These are phyloP conservation scores for Microcyclospora pomicola DNA, from an alignment of 2,329 filamentous ascomycete species.

Conservation along the genomic window DNA sequence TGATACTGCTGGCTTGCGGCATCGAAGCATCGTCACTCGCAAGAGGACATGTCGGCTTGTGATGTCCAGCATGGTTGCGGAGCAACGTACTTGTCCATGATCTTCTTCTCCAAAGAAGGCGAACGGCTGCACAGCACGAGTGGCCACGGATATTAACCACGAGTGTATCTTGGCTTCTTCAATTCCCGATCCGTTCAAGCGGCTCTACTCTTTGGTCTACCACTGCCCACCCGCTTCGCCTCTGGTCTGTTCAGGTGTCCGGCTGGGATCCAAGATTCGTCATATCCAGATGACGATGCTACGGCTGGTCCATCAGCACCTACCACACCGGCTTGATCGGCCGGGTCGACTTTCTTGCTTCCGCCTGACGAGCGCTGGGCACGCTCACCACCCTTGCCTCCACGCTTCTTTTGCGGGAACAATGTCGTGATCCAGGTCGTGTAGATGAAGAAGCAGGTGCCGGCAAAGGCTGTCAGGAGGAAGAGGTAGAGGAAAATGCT, in stretches of 20 bases:
- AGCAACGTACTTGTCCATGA: too few relatives aligned
- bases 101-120: too few relatives aligned
- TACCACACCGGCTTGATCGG: conserved; percentile 46
- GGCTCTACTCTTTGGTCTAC: conserved; percentile 28
- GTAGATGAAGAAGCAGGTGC: conserved; percentile 90
- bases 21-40: too few relatives aligned
- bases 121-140: too few relatives aligned
- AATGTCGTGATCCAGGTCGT: conserved; percentile 93
- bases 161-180: too few relatives aligned
- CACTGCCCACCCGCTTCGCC: conserved; percentile 46
- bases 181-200: conserved; percentile 5
- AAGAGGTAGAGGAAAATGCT: conserved; percentile 97
- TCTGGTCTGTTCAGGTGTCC: conserved; percentile 79
- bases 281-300: conserved; percentile 61
- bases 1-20: too few relatives aligned
- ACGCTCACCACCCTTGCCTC: conserved; percentile 51
- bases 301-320: conserved; percentile 58
- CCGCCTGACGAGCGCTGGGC: conserved; percentile 47
- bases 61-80: too few relatives aligned
- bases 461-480: conserved; percentile 63
- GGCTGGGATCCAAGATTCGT: conserved; percentile 86
- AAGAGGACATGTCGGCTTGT: too few relatives aligned
- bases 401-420: conserved; percentile 66
- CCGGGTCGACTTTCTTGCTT: conserved; percentile 52
- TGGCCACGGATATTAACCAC: too few relatives aligned